Evolutionary conservation across 768 basidiomycete species (phyloP).

Genomic region (Boletus huronensis): DNA sequence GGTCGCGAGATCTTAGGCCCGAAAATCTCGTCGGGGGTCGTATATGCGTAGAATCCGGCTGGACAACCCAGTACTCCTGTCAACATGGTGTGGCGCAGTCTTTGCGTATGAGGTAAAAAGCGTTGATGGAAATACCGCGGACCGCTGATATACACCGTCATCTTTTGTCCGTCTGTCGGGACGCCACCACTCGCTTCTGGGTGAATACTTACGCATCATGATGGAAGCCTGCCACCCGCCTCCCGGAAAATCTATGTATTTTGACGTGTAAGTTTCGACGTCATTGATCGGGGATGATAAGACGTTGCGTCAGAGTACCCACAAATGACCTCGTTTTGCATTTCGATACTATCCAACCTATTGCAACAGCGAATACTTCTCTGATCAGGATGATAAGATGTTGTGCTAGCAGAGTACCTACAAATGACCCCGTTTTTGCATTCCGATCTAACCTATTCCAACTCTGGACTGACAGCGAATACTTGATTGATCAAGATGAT

Average conservation of each 20-base stretch:
- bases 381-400: too few species aligned
- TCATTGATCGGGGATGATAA: neutral
- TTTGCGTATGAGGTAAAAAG: neutral
- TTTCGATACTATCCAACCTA: too few species aligned
- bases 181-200: neutral
- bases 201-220: neutral
- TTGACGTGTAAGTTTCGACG: too few species aligned
- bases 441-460: neutral
- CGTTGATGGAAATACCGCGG: neutral
- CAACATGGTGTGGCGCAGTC: neutral
- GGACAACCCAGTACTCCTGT: neutral
- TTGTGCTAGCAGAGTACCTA: neutral
- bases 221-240: neutral
- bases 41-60: neutral
- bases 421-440: neutral
- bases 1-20: neutral
- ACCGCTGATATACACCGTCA: too few species aligned
- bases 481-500: neutral
- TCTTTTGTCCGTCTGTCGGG: too few species aligned
- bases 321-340: too few species aligned
- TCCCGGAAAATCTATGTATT: neutral
- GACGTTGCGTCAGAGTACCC: neutral
- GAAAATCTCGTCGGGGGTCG: neutral
- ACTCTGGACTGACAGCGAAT: neutral
- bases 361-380: too few species aligned